phyloP scores from a whole-genome alignment of 192 early-diverging fungal genomes.

The Powellomyces hirtus region DNA sequence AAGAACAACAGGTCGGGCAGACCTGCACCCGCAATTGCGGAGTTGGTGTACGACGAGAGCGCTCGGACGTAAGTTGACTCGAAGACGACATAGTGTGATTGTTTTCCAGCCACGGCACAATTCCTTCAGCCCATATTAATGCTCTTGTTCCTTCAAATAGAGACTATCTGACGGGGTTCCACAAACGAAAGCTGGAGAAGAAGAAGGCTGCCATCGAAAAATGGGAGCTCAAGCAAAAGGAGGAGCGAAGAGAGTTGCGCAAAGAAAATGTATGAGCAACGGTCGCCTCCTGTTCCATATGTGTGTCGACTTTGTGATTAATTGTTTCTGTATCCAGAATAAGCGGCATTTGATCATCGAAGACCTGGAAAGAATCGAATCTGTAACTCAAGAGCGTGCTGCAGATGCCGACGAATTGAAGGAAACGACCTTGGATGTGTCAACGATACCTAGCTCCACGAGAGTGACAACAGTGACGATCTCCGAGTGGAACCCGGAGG shows the following conservation, averaged over 20 bases:
- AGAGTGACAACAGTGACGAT: constrained; percentile 36
- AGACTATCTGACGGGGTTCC: constrained; percentile 51
- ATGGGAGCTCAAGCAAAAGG: constrained; percentile 13
- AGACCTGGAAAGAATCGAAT: constrained; percentile 29
- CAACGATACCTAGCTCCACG: neutral
- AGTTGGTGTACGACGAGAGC: constrained; percentile 17
- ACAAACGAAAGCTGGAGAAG: constrained; percentile 43
- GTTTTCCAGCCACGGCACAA: neutral
- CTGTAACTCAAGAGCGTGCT: neutral
- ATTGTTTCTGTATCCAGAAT: neutral
- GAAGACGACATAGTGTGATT: neutral
- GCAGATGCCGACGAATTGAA: neutral
- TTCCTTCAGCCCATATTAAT: neutral
- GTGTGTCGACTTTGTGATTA: neutral
- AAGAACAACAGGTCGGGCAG: neutral
- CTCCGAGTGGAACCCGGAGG: constrained; percentile 27
- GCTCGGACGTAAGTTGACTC: constrained; percentile 11
- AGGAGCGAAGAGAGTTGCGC: constrained; percentile 33
- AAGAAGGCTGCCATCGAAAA: constrained; percentile 35
- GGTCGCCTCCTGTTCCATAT: neutral
- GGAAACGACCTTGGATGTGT: neutral
- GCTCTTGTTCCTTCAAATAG: too few relatives aligned
- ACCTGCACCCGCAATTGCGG: neutral
- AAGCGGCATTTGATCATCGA: constrained; percentile 20
- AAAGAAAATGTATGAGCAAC: constrained; percentile 38